Evolutionary conservation across 805 yeast genomes (phyloP).

Genomic region (Yarrowia divulgata): DNA sequence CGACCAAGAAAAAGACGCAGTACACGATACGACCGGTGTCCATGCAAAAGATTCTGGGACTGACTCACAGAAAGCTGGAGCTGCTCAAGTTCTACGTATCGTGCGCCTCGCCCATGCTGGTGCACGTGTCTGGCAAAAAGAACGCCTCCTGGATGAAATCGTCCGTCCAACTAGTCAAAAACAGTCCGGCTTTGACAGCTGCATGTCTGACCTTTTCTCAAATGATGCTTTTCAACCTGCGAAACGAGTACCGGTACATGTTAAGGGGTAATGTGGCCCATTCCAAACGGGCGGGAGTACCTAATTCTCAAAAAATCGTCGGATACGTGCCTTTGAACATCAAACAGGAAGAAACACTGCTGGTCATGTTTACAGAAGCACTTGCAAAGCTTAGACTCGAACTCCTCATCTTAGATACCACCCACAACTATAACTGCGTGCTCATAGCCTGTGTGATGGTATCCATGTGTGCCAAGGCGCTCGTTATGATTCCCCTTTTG

Average conservation of each 20-base stretch:
- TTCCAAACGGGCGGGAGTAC: neutral
- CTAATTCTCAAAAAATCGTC: neutral
- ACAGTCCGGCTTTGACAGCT: neutral
- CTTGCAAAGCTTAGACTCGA: neutral
- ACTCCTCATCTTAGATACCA: neutral
- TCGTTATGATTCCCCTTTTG: neutral
- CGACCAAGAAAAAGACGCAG: neutral
- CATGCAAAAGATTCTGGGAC: slow-evolving; percentile 1
- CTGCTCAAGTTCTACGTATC: slow-evolving; percentile 23
- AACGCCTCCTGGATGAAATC: slow-evolving; percentile 18
- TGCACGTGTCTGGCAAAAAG: slow-evolving; percentile 1
- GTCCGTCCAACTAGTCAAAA: neutral
- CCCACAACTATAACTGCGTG: slow-evolving; percentile 12
- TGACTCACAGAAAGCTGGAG: slow-evolving; percentile 3
- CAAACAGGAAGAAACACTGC: slow-evolving; percentile 6
- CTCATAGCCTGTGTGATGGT: slow-evolving; percentile 23
- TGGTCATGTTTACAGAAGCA: neutral
- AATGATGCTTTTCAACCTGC: slow-evolving; percentile 6
- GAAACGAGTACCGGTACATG: slow-evolving; percentile 2
- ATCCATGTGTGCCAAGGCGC: slow-evolving; percentile 19
- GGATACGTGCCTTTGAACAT: neutral
- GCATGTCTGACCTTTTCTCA: slow-evolving; percentile 8
- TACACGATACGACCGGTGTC: slow-evolving; percentile 11
- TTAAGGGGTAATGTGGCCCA: neutral
- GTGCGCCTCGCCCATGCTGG: slow-evolving; percentile 7